A percentile compares a stretch with the other conserved stretches of the same genome.
Evolutionary conservation across 139 green algal genomes (phyloP).

Genomic region (Chlamydomonas sp.): DNA sequence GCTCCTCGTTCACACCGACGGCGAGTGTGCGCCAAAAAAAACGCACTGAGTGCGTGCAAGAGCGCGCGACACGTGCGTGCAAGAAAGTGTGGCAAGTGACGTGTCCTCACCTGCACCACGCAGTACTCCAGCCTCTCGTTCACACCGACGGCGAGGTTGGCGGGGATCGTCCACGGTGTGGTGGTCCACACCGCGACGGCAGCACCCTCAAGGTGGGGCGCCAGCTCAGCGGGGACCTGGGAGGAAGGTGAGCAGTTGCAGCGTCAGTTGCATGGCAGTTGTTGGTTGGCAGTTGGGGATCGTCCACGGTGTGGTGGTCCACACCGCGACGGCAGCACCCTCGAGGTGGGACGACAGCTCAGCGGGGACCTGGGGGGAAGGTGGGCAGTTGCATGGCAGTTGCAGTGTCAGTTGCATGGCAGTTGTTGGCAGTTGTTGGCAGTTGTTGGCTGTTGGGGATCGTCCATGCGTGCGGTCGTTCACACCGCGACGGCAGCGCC

Average conservation of each 20-base stretch:
- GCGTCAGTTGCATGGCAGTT: conserved; percentile 58
- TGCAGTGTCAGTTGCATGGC: conserved; percentile 46
- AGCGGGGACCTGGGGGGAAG: background rate
- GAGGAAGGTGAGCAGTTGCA: background rate
- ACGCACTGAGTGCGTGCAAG: too few relatives aligned
- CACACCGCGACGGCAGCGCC: conserved; percentile 79
- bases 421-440: too few relatives aligned
- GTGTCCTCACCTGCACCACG: conserved; percentile 64
- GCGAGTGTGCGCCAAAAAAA: too few relatives aligned
- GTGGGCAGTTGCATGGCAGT: too few relatives aligned
- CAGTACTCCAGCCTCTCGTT: conserved; percentile 87
- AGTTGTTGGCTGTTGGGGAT: conserved; percentile 96
- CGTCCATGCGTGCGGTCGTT: conserved; percentile 99
- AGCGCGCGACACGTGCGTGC: too few relatives aligned
- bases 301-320: conserved; percentile 98
- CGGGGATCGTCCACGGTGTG: conserved; percentile 97
- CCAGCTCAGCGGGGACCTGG: background rate
- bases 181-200: conserved; percentile 96
- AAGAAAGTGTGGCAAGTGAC: too few relatives aligned
- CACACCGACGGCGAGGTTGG: conserved; percentile 93
- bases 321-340: conserved; percentile 73
- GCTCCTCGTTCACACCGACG: conserved; percentile 29
- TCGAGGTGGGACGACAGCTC: background rate
- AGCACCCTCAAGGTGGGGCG: conserved; percentile 19
- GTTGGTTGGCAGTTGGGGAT: conserved; percentile 95